Percentiles rank a stretch among this genome's conserved stretches.
Conservation (phyloP, 140 eudicot genomes). For the Senecio squalidus region DNA sequence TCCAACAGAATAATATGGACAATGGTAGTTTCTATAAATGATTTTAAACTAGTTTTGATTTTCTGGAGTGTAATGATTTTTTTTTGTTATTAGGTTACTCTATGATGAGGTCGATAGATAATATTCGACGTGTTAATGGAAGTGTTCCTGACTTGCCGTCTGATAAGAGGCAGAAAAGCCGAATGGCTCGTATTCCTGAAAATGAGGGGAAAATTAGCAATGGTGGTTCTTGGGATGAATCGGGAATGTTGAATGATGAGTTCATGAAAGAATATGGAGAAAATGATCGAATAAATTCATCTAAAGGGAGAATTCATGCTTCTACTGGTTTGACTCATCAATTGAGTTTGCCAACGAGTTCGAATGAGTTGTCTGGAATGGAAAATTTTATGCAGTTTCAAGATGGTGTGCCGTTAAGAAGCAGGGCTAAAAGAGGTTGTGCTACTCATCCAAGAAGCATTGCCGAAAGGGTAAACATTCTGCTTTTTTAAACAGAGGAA, state of each 20-base stretch:
- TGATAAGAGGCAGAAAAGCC: conserved; percentile 28
- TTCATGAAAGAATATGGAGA: conserved; percentile 44
- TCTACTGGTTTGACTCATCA: conserved; percentile 57
- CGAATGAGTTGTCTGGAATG: conserved; percentile 43
- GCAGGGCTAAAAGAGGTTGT: conserved; percentile 66
- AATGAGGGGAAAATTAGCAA: conserved; percentile 30
- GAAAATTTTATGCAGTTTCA: conserved; percentile 40
- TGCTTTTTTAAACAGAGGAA: background rate
- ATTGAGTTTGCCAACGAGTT: conserved; percentile 60
- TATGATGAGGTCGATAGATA: conserved; percentile 38
- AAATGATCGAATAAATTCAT: conserved; percentile 27
- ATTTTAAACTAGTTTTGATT: background rate
- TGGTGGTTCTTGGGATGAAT: conserved; percentile 57
- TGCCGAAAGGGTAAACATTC: conserved; percentile 53
- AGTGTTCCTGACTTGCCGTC: conserved; percentile 38
- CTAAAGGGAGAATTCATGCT: conserved; percentile 31
- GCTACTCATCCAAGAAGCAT: conserved; percentile 77
- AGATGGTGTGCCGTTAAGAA: conserved; percentile 41
- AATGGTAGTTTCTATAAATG: too few relatives aligned
- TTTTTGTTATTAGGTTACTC: conserved; percentile 47
- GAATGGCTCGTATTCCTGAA: conserved; percentile 41
- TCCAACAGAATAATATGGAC: too few relatives aligned
- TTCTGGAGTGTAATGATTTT: background rate
- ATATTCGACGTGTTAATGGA: conserved; percentile 32
- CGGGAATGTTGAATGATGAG: conserved; percentile 40